Base-by-base conservation (phyloP, 345 rosid genomes). In the Lagerstroemia speciosa region DNA sequence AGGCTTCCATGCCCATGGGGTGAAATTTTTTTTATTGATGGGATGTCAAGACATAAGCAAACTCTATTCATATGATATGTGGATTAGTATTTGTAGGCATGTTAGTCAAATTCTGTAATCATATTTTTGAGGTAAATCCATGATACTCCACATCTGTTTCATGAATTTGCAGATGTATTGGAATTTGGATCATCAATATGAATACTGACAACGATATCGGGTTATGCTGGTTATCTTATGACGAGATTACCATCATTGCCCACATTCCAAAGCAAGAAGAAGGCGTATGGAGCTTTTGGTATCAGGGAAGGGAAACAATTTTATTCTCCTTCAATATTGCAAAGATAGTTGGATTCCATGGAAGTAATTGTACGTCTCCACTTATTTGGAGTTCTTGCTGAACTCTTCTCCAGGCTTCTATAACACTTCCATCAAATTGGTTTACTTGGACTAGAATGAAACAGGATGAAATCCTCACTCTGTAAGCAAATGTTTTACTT, bases 341-440 rank as follows among this genome's bases (percentile, higher is more conserved):
- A 12, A 41, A 48, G 48, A 67, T 67, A 32, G 30, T 67, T 12
- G 29, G 62, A 8, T 67, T 67, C 52, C 34, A 67, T 32, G 69
- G 69, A 67, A 46, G 58, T 15, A 43, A 27, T 8, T 12, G 69
- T 67, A 22, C n/a, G 7, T 0, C 69, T 45, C 32, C 0, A 29
- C 45, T 43, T 50, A 12, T 31, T 67, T 12, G 41, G 37, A 22
- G 69, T 22, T 32, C 52, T 48, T 5, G 9, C 37, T 8, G 69
- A 67, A 24, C 33, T 45, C 17, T 48, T 48, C 22, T 48, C 22
- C 46, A 41, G 46, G 14, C 24, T 48, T n/a, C 53, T 16, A 17
- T 16, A 17, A 48, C 22, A 0, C 53, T 48, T 48, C 53, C 24
- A 46, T 46, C 53, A 46, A 16, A 16, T 16, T 46, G 53, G 22